A percentile compares a stretch with the other conserved stretches of the same genome.
Conservation (phyloP, 2,329 filamentous ascomycete species). For the Simplicillium aogashimaense region DNA sequence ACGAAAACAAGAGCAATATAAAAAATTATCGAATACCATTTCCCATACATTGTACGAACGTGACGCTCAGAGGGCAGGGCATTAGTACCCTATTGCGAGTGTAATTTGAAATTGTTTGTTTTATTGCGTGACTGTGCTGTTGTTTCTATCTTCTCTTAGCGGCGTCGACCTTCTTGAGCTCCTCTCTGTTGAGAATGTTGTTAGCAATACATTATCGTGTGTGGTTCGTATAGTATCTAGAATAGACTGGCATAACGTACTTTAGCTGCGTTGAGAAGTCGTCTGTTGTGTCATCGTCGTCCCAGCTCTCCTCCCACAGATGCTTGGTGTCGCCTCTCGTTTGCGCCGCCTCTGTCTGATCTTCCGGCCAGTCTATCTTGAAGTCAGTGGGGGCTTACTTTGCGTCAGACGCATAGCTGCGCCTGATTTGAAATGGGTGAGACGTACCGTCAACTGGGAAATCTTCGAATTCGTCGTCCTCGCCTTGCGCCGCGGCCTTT, state of each 20-base stretch:
- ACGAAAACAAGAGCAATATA: background rate
- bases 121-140: background rate
- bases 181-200: slow-evolving; percentile 51
- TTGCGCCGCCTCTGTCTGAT: slow-evolving; percentile 75
- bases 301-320: slow-evolving; percentile 99
- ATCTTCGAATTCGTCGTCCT: slow-evolving; percentile 98
- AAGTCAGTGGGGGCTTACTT: too few relatives aligned
- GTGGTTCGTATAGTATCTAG: too few relatives aligned
- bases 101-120: background rate
- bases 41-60: background rate
- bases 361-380: slow-evolving; percentile 74
- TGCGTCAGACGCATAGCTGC: background rate
- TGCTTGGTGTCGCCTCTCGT: slow-evolving; percentile 60
- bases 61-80: background rate
- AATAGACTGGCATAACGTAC: slow-evolving; percentile 51
- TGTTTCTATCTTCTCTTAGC: slow-evolving; percentile 48
- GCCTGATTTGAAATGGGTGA: background rate
- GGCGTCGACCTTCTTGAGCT: slow-evolving; percentile 87
- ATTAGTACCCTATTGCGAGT: background rate
- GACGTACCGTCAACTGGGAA: slow-evolving; percentile 85
- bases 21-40: background rate
- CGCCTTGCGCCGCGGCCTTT: slow-evolving; percentile 63
- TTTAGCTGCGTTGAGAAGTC: slow-evolving; percentile 93
- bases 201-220: background rate
- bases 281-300: slow-evolving; percentile 93